These are phyloP conservation scores for Cornus controversa DNA, from an alignment of 148 eudicot genomes.

Conservation along the genomic window DNA sequence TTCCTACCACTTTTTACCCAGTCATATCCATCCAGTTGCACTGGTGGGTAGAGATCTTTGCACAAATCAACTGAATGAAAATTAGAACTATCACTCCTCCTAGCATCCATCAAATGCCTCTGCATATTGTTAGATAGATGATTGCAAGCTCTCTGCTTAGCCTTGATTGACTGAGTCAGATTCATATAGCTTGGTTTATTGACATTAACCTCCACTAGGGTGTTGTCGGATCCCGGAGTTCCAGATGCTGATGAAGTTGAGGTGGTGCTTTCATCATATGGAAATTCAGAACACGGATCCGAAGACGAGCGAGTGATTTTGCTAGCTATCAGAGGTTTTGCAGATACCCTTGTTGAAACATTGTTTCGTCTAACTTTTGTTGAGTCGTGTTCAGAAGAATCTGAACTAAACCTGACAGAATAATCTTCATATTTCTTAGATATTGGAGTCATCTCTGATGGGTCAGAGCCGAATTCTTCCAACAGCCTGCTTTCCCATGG, in stretches of 20 bases:
- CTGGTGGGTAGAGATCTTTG: constrained; percentile 72
- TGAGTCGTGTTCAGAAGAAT: constrained; percentile 33
- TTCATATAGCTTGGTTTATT: constrained; percentile 74
- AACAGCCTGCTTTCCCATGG: constrained; percentile 65
- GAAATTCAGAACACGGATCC: constrained; percentile 37
- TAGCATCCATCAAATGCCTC: constrained; percentile 31
- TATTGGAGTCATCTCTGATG: constrained; percentile 35
- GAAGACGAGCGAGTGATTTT: constrained; percentile 32
- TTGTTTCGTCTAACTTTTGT: constrained; percentile 33
- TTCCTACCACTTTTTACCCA: constrained; percentile 30
- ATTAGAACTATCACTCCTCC: constrained; percentile 55
- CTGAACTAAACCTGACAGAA: constrained; percentile 18
- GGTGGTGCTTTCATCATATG: constrained; percentile 53
- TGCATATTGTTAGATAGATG: constrained; percentile 20
- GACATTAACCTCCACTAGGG: background rate
- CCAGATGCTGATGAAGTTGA: constrained; percentile 50
- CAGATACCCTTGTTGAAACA: constrained; percentile 31
- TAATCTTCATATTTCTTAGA: constrained; percentile 29
- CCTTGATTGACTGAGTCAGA: constrained; percentile 72
- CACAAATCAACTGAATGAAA: constrained; percentile 43
- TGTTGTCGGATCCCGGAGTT: constrained; percentile 27
- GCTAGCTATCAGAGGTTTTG: constrained; percentile 36
- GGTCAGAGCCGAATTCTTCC: constrained; percentile 40
- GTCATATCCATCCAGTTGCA: constrained; percentile 33
- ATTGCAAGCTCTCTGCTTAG: constrained; percentile 50